Evolutionary conservation across 2,329 filamentous ascomycete species (phyloP), one percentile per base, ranked within the genome.

Genomic region (Pezicula neosporulosa): DNA sequence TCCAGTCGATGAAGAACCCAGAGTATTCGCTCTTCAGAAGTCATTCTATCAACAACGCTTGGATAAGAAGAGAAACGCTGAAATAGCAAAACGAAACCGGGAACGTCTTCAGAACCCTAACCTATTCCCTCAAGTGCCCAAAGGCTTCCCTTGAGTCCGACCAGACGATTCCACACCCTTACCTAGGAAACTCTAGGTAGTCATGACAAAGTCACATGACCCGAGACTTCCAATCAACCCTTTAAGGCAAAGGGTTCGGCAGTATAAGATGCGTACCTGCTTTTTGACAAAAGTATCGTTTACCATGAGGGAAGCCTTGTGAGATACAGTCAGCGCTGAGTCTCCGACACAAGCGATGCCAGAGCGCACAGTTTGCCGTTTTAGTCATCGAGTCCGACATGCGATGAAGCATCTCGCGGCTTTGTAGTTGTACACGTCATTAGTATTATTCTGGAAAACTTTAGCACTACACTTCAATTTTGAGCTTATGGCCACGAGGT

Each of bases 31-130:
- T 58, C 75, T 97, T 52, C 88, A 93, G 65, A 91, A 86, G 88
- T 80, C 83, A 24, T 96, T 99, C 70, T 95, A 90, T 66, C 87
- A 93, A 60, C 89, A 91, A 73, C 84, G 94, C 15, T 67, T 96
- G 47, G 84, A 90, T 66, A 87, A 87, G 65, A 86, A 91, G 64
- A 81, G 85, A 41, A 87, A 89, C 67, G 80, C 81, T n/a, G 89
- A 94, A 64, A 77, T 85, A 49, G 87, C 90, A 10, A 95, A 85
- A 69, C 78, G 88, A 48, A 94, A 93, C 63, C 83, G 86, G 41
- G 90, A 97, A 67, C 82, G 90, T 42, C 69, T 96, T 54, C 86
- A 82, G 56, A 87, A 91, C 64, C 89, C 90, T 1, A 81, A 78
- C 24, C 82, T 87, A 53, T 97, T 97, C 64, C 94, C 94, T 1